These are phyloP conservation scores for Colletotrichum sp. DNA, from an alignment of 2,329 filamentous ascomycete species.

Conservation along the genomic window DNA sequence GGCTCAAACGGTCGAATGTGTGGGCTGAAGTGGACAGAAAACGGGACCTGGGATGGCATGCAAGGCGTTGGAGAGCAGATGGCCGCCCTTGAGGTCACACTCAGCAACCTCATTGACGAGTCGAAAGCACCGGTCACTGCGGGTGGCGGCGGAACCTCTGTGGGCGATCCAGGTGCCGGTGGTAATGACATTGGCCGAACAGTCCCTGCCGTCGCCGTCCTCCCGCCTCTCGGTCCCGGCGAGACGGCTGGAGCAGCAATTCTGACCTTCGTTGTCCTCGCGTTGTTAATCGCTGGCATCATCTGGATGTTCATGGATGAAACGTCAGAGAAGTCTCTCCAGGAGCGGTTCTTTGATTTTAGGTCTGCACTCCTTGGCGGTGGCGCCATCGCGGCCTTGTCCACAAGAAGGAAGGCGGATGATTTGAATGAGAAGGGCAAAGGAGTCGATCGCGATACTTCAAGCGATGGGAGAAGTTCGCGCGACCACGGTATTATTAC, in stretches of 20 bases:
- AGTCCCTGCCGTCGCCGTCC: constrained; percentile 31
- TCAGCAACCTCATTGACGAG: constrained; percentile 61
- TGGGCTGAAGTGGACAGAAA: constrained; percentile 63
- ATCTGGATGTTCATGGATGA: constrained; percentile 57
- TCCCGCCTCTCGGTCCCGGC: constrained; percentile 43
- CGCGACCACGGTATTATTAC: neutral
- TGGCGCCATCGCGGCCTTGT: neutral
- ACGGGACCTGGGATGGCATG: constrained; percentile 59
- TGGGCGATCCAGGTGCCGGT: constrained; percentile 50
- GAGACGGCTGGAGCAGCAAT: constrained; percentile 75
- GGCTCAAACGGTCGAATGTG: constrained; percentile 63
- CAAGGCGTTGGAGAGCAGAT: constrained; percentile 74
- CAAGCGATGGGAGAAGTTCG: constrained; percentile 4
- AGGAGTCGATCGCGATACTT: neutral
- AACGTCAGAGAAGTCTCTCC: constrained; percentile 34
- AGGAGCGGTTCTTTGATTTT: constrained; percentile 35
- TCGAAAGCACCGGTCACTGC: constrained; percentile 45
- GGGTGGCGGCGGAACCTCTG: constrained; percentile 62
- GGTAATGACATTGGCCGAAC: constrained; percentile 49
- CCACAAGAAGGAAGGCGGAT: neutral
- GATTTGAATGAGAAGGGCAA: constrained; percentile 21
- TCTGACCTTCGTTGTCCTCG: constrained; percentile 61
- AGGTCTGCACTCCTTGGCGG: constrained; percentile 7
- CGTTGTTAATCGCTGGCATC: constrained; percentile 57
- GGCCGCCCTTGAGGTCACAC: constrained; percentile 69